Evolutionary conservation across 257 asterid species (phyloP).

Genomic region (Solanum pimpinellifolium): DNA sequence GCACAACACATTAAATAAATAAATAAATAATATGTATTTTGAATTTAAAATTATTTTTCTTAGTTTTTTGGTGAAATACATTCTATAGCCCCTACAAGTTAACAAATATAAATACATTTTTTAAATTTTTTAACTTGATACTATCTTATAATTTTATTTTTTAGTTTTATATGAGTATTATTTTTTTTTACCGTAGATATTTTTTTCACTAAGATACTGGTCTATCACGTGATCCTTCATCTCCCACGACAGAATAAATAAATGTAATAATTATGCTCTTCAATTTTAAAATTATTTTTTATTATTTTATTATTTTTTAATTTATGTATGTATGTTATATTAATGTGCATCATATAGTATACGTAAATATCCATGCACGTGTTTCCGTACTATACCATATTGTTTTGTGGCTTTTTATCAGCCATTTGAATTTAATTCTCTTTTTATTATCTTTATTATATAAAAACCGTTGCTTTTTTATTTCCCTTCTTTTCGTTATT

Average conservation of each 20-base stretch:
- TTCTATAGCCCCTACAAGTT: not conserved
- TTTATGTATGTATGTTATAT: not conserved
- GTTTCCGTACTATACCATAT: not conserved
- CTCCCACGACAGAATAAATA: not conserved
- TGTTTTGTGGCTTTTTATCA: not conserved
- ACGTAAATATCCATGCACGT: not conserved
- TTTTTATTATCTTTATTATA: not conserved
- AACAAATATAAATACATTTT: not conserved
- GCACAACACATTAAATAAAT: not conserved
- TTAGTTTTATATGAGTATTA: no score
- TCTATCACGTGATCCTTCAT: not conserved
- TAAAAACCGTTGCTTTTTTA: not conserved
- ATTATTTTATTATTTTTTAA: not conserved
- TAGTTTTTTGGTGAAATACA: not conserved
- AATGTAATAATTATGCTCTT: not conserved
- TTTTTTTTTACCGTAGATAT: no score
- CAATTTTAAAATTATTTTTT: not conserved
- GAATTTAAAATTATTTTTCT: not conserved
- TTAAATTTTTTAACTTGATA: no score
- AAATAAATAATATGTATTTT: not conserved
- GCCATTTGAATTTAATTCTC: not conserved
- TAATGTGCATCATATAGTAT: not conserved
- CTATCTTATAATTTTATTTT: fast-evolving
- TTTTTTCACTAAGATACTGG: not conserved
- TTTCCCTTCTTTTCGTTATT: not conserved